These are phyloP conservation scores for Xylariomycetidae sp. DNA, from an alignment of 2,329 filamentous ascomycete species.

Conservation along the genomic window DNA sequence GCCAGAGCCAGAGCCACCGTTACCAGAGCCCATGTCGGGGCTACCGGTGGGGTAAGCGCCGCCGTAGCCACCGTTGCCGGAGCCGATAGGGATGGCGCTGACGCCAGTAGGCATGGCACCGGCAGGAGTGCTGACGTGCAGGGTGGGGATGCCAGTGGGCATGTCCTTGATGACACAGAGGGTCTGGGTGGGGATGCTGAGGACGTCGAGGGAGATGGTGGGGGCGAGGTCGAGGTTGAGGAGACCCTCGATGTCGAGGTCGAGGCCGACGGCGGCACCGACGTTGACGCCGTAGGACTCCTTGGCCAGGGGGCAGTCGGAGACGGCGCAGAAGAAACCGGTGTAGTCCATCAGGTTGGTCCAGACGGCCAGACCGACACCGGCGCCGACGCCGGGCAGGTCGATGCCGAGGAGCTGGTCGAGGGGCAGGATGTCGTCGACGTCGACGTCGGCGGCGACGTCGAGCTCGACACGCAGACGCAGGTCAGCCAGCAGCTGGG, in stretches of 20 bases:
- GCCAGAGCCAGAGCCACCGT: too few relatives aligned
- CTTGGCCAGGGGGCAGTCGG: conserved; percentile 30
- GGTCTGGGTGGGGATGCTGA: conserved; percentile 30
- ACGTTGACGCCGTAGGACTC: conserved; percentile 35
- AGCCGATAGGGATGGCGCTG: too few relatives aligned
- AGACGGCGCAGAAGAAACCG: conserved; percentile 31
- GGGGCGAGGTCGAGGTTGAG: conserved; percentile 34
- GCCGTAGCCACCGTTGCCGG: too few relatives aligned
- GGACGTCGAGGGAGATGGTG: conserved; percentile 33
- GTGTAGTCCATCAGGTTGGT: conserved; percentile 50
- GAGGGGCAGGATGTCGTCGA: conserved; percentile 22
- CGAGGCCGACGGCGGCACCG: conserved; percentile 29
- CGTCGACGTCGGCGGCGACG: conserved; percentile 28
- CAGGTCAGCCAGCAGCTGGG: conserved; percentile 42
- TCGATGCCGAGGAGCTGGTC: conserved; percentile 12
- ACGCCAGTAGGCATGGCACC: not conserved
- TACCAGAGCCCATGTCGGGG: not conserved
- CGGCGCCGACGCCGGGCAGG: conserved; percentile 30
- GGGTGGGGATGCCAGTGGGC: conserved; percentile 6
- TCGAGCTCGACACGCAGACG: conserved; percentile 44
- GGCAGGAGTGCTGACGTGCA: not conserved
- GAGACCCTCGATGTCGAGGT: conserved; percentile 29
- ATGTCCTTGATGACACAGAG: too few relatives aligned
- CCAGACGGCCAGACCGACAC: conserved; percentile 40
- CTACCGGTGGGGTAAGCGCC: not conserved